Conservation (phyloP, 345 rosid genomes). For the Sonneratia caseolaris region DNA sequence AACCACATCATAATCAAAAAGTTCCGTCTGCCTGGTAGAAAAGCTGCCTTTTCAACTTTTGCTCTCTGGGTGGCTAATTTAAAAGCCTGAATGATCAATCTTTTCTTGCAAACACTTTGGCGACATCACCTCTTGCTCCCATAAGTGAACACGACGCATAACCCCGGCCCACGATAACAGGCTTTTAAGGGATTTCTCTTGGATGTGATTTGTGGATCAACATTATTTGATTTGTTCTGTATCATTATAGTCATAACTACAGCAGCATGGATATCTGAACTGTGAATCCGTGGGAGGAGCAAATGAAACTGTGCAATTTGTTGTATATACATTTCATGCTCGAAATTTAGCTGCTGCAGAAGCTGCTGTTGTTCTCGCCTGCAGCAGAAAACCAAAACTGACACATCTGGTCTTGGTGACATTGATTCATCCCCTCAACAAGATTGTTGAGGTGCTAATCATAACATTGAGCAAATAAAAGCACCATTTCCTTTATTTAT, state of each 20-base stretch:
- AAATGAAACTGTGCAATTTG: not conserved
- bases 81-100: not conserved
- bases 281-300: not conserved
- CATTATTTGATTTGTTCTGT: no score
- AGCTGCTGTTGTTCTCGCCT: not conserved
- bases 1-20: slow-evolving; percentile 4
- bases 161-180: not conserved
- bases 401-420: not conserved
- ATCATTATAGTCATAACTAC: no score
- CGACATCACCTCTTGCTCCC: not conserved
- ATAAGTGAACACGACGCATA: no score
- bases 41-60: not conserved
- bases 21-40: not conserved
- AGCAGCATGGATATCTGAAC: no score
- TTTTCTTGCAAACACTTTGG: not conserved
- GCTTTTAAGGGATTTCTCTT: no score
- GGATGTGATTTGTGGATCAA: no score
- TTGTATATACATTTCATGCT: not conserved
- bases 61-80: not conserved
- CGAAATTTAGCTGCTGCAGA: not conserved
- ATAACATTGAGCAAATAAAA: not conserved
- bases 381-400: not conserved
- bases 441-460: not conserved
- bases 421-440: not conserved
- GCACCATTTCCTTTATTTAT: not conserved